Evolutionary conservation across 2,329 filamentous ascomycete genomes (phyloP), one percentile per base, ranked within the genome.

Genomic region (Fusarium anguioides): DNA sequence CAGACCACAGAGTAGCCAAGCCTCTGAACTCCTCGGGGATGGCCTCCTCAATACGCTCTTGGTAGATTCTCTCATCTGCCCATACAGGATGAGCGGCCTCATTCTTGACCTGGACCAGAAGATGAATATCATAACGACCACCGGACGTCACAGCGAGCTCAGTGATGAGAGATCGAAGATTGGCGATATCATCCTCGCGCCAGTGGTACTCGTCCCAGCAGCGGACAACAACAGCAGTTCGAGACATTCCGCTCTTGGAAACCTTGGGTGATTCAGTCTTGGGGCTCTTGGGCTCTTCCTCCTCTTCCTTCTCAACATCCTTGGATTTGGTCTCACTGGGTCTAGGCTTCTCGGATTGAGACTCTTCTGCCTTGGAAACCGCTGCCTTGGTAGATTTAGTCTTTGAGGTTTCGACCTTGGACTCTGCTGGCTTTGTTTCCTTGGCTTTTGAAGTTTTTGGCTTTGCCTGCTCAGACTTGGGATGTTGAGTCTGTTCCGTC

Each of bases 1-100:
- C 94, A 1, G 93, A 96, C 96, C 96, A 99, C 8, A 98, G 84
- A 0, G 92, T 97, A 20, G 92, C 92, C 75, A 99, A 89, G 44
- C 92, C 92, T 69, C 87, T 90, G 80, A 99, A 97, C 75, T 99
- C 96, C 67, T 88, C 84, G 0, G 96, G 92, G 14, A 95, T 86
- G 24, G 87, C 86, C 47, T 91, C 87, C 50, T 87, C 82, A 75
- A 91, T 90, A 57, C 84, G 90, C 74, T 83, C 84, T 75, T 85
- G 83, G 81, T 90, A 97, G 47, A 83, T 84, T 44, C 88, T 86
- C 50, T 89, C 82, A 69, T 93, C 90, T 2, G 91, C 91, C 90
- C 91, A 96, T 72, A 97, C 88, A 10, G 92, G 91, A 64, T 94
- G 81, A 62, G 82, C 85, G 54, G 87, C 86, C 72, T 96, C 91